These are phyloP conservation scores for Cardamine chenopodiifolia DNA, from an alignment of 345 rosid genomes.

Conservation along the genomic window DNA sequence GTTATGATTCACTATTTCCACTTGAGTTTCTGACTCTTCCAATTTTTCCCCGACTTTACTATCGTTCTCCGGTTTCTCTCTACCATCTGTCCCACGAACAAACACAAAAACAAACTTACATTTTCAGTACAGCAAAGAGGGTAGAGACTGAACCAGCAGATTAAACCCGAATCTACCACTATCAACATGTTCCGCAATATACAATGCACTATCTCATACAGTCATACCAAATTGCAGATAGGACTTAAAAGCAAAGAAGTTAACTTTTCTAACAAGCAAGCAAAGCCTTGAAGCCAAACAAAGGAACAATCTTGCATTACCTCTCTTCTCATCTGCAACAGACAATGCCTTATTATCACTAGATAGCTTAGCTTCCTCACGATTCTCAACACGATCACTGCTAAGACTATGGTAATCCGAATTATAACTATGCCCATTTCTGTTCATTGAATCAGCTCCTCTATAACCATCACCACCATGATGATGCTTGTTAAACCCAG, in stretches of 20 bases:
- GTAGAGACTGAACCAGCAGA: neutral
- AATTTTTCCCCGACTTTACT: conserved; percentile 21
- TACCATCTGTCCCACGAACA: conserved; percentile 52
- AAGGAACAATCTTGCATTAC: conserved; percentile 33
- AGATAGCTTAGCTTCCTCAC: conserved; percentile 47
- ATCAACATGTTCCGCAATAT: conserved; percentile 2
- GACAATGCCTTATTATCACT: conserved; percentile 46
- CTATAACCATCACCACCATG: conserved; percentile 40
- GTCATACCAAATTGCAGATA: conserved; percentile 12
- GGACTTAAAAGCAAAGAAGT: conserved; percentile 6
- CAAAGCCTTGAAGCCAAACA: conserved; percentile 7
- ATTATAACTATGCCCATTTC: conserved; percentile 49
- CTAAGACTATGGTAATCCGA: conserved; percentile 37
- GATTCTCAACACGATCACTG: conserved; percentile 42
- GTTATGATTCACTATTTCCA: conserved; percentile 44
- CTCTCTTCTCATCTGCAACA: conserved; percentile 58
- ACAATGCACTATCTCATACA: conserved; percentile 14
- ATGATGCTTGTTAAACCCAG: conserved; percentile 50
- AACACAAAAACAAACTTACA: conserved; percentile 7
- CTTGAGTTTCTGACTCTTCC: conserved; percentile 46
- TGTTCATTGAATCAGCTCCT: conserved; percentile 40
- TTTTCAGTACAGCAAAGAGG: neutral
- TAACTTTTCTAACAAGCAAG: conserved; percentile 40
- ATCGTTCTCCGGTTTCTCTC: conserved; percentile 48
- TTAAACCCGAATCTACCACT: neutral